Evolutionary conservation across 192 early-diverging fungal genomes (phyloP), one percentile per base, ranked within the genome.

Genomic region (Neocallimastix lanati): DNA sequence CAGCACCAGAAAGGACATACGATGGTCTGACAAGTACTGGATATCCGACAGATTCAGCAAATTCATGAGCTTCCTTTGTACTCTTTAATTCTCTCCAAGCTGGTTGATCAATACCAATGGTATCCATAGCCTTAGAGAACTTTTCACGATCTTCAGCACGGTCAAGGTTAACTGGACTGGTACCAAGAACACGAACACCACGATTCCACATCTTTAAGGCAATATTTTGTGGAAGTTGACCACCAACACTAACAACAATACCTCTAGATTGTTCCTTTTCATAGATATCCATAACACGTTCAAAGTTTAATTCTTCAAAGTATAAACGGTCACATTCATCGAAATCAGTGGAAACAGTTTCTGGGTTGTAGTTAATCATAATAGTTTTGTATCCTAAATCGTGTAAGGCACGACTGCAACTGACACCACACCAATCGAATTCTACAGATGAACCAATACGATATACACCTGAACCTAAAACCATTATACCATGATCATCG

Each of bases 361-460:
- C 96, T 18, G 96, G 96, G 84, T 98, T 98, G 89, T 98, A 98
- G 86, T 98, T 98, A 81, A 98, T 91, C 96, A 97, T 97, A 25
- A 98, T 87, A 2, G 96, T 98, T 82, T 91, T 91, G 81, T 90
- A 88, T 78, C 94, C 93, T 29, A 93, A 81, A 35, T 89, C 82
- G 30, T 94, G 92, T 15, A 98, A 88, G n/a, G 89, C 90, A 77
- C 93, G 94, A 83, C 95, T 95, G 35, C 80, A 77, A 27, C 80
- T 78, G 13, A 88, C 87, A 21, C 86, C 87, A n/a, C 81, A 78
- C 94, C 95, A 96, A 85, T 97, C 96, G 84, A 99, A 99, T 85
- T 97, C 96, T n/a, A 99, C 97, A 76, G 92, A 93, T 15, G 94
- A 95, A 28, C 96, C 96, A 78, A 98, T 98, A 78, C 96, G 90